A percentile compares a stretch with the other conserved stretches of the same genome.
Conservation (phyloP, 495 filamentous ascomycete species). For the Neurospora sp. region DNA sequence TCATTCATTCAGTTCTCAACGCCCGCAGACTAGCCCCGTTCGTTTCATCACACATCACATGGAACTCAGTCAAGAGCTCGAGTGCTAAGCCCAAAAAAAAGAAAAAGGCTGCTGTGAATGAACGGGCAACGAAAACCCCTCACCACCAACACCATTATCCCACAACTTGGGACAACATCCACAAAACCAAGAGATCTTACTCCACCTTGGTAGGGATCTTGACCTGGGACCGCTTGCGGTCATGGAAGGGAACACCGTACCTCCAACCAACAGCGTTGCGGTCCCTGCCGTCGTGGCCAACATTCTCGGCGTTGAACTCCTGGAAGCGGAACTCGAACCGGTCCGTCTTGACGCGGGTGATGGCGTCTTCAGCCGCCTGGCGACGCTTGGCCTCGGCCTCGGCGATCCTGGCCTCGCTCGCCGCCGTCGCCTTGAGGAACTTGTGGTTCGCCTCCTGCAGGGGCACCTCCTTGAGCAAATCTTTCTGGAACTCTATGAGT, state of each 20-base stretch:
- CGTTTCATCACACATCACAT: neutral
- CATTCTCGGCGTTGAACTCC: conserved; percentile 42
- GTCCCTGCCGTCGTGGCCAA: conserved; percentile 39
- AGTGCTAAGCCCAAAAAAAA: neutral
- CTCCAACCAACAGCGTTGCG: conserved; percentile 48
- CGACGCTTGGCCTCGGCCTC: conserved; percentile 31
- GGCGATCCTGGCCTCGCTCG: conserved; percentile 25
- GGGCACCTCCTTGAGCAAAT: conserved; percentile 13
- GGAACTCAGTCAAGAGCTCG: neutral
- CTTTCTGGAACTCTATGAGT: conserved; percentile 54
- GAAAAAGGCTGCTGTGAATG: neutral
- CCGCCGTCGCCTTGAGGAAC: conserved; percentile 16
- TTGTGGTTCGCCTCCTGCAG: conserved; percentile 28
- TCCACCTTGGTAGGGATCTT: conserved; percentile 38
- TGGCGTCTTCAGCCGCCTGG: conserved; percentile 28
- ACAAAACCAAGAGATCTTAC: conserved; percentile 4
- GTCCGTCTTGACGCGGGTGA: conserved; percentile 34
- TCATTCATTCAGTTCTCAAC: neutral
- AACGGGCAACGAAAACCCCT: neutral
- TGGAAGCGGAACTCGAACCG: conserved; percentile 76
- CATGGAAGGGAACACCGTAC: conserved; percentile 41
- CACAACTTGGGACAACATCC: neutral
- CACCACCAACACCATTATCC: neutral
- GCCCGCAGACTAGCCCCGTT: neutral
- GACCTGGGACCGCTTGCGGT: conserved; percentile 34